A percentile compares a stretch with the other conserved stretches of the same genome.
These are phyloP conservation scores for Zasmidium cellare DNA, from an alignment of 2,329 filamentous ascomycete species.

Conservation along the genomic window DNA sequence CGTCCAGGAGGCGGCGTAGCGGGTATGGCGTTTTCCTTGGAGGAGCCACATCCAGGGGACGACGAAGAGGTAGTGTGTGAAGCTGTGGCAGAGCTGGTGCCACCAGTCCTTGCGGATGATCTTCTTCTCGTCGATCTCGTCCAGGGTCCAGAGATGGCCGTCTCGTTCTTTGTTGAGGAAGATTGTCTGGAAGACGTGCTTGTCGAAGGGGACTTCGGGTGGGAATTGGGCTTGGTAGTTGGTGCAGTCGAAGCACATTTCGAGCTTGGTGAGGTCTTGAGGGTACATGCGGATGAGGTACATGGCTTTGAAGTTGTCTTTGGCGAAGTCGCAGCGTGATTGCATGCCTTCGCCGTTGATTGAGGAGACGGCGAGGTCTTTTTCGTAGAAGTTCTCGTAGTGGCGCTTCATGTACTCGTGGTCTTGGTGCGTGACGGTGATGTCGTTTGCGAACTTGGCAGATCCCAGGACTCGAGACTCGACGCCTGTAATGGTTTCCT, in stretches of 20 bases:
- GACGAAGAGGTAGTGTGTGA: constrained; percentile 64
- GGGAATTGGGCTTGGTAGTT: constrained; percentile 75
- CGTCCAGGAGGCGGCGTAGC: constrained; percentile 68
- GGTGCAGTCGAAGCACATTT: constrained; percentile 70
- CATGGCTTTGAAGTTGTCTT: constrained; percentile 61
- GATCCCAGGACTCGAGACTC: constrained; percentile 70
- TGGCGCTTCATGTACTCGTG: constrained; percentile 64
- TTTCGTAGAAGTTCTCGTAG: constrained; percentile 63
- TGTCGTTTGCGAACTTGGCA: constrained; percentile 68
- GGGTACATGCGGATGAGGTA: constrained; percentile 65
- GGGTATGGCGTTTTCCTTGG: constrained; percentile 63
- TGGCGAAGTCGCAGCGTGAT: constrained; percentile 45
- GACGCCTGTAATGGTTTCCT: constrained; percentile 57
- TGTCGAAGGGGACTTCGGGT: constrained; percentile 51
- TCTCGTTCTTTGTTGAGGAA: constrained; percentile 61
- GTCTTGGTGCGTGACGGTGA: constrained; percentile 70
- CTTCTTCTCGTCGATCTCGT: constrained; percentile 60
- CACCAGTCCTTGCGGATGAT: constrained; percentile 66
- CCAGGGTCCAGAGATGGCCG: constrained; percentile 58
- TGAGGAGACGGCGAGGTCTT: constrained; percentile 45
- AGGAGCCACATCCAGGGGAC: constrained; percentile 73
- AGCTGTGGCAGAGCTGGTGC: constrained; percentile 66
- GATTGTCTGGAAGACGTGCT: constrained; percentile 71
- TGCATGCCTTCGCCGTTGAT: constrained; percentile 46
- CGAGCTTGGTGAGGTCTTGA: constrained; percentile 55